Conservation (phyloP, 1,284 basidiomycete species). For the Tilletiopsis washingtonensis region DNA sequence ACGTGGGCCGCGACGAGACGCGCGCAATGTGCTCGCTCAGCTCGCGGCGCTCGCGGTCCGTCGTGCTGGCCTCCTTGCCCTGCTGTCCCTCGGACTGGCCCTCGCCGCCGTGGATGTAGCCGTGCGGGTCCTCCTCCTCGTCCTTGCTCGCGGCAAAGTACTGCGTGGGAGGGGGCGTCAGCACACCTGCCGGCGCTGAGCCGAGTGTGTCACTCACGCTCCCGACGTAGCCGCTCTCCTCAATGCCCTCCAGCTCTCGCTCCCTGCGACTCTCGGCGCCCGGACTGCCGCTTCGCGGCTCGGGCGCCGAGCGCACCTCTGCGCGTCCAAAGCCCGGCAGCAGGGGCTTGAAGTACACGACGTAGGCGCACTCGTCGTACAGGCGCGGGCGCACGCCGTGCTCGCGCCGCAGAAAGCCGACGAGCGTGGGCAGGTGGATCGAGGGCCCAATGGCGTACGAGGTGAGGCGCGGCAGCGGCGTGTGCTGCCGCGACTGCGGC, state of each 20-base stretch:
- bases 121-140: constrained; percentile 38
- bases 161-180: not conserved
- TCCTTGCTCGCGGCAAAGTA: constrained; percentile 34
- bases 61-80: constrained; percentile 4
- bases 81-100: constrained; percentile 6
- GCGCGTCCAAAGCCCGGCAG: constrained; percentile 82
- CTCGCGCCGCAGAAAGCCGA: constrained; percentile 72
- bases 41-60: constrained; percentile 14
- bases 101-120: constrained; percentile 43
- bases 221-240: constrained; percentile 81
- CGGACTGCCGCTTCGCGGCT: constrained; percentile 53
- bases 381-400: constrained; percentile 82
- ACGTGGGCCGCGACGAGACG: no score
- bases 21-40: not conserved
- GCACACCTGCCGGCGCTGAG: not conserved
- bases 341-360: constrained; percentile 82
- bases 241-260: constrained; percentile 67
- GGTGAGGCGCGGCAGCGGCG: constrained; percentile 38
- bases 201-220: constrained; percentile 2
- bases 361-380: constrained; percentile 88
- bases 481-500: constrained; percentile 29
- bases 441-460: constrained; percentile 77
- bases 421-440: constrained; percentile 38
- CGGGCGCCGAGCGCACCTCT: constrained; percentile 71
- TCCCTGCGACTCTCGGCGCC: constrained; percentile 59